Conservation (phyloP, 805 yeast genomes). For the Candida hispaniensis region DNA sequence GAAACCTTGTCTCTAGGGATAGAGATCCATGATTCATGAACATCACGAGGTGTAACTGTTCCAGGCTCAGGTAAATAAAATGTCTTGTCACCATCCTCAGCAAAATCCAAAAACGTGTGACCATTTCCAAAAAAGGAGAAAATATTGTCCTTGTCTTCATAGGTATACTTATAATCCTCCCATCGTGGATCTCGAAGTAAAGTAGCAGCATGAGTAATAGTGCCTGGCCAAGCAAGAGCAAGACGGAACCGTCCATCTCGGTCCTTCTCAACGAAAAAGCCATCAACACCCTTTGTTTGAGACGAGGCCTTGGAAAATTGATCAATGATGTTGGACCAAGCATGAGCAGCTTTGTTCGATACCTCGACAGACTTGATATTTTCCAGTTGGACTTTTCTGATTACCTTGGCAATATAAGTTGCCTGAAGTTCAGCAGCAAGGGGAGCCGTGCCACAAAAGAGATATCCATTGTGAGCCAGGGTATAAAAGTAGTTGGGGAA, state of each 20-base stretch:
- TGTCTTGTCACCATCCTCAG: slow-evolving; percentile 10
- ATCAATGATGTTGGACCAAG: slow-evolving; percentile 4
- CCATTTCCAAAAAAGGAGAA: slow-evolving; percentile 19
- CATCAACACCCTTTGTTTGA: slow-evolving; percentile 6
- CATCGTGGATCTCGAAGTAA: slow-evolving; percentile 16
- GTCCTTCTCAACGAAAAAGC: slow-evolving; percentile 10
- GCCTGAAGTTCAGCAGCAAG: slow-evolving; percentile 15
- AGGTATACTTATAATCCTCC: slow-evolving; percentile 19
- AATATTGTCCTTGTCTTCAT: slow-evolving; percentile 17
- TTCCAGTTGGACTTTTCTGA: slow-evolving; percentile 16
- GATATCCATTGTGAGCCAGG: slow-evolving; percentile 15
- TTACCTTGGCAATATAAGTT: slow-evolving; percentile 16
- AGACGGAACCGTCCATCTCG: slow-evolving; percentile 10
- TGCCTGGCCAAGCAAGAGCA: slow-evolving; percentile 18
- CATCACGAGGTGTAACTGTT: slow-evolving; percentile 2
- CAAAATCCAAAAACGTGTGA: slow-evolving; percentile 17
- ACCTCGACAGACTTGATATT: slow-evolving; percentile 15
- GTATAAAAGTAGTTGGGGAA: slow-evolving; percentile 20
- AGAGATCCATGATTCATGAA: slow-evolving; percentile 7
- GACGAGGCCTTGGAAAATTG: slow-evolving; percentile 14
- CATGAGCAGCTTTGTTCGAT: slow-evolving; percentile 14
- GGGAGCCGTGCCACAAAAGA: slow-evolving; percentile 16
- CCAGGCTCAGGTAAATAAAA: slow-evolving; percentile 5
- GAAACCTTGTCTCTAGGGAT: slow-evolving; percentile 9
- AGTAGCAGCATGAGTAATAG: slow-evolving; percentile 17